phyloP scores from a whole-genome alignment of 2,329 filamentous ascomycete species.

The Colletotrichum sansevieriae region DNA sequence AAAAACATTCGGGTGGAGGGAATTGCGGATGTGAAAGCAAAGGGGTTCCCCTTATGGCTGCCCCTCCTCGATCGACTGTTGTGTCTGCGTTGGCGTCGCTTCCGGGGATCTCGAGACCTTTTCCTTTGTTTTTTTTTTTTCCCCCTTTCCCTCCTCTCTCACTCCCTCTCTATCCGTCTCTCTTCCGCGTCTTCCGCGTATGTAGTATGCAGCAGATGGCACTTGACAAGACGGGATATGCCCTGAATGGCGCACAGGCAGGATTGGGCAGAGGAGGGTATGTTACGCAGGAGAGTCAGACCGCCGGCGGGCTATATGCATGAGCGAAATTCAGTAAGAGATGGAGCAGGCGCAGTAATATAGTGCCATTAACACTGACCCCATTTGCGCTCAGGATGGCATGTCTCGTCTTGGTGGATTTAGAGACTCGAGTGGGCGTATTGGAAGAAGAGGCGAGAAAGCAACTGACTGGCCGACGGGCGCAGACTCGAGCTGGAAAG shows the following conservation, averaged over 20 bases:
- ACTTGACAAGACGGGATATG: constrained; percentile 9
- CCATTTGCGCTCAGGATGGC: background rate
- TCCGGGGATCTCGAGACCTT: background rate
- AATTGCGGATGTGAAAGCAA: constrained; percentile 10
- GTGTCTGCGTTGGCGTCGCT: background rate
- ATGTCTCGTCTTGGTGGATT: constrained; percentile 25
- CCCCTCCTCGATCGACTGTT: constrained; percentile 25
- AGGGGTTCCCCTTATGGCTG: constrained; percentile 9
- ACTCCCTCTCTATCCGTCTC: too few relatives aligned
- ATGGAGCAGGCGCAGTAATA: background rate
- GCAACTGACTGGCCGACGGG: constrained; percentile 29
- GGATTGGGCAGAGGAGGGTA: background rate
- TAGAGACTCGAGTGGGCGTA: constrained; percentile 9
- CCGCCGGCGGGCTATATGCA: constrained; percentile 18
- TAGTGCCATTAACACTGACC: background rate
- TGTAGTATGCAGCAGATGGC: background rate
- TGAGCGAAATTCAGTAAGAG: background rate
- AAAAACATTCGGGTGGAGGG: constrained; percentile 3
- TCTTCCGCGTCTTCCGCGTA: background rate
- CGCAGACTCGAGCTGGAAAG: constrained; percentile 9
- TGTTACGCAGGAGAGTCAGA: constrained; percentile 13
- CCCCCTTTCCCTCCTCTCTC: too few relatives aligned
- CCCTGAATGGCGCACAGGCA: constrained; percentile 6
- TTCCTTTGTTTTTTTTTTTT: too few relatives aligned
- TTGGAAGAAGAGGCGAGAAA: constrained; percentile 16